Evolutionary conservation across 768 basidiomycete genomes (phyloP).

Genomic region (Lanmaoa pseudosensibilis): DNA sequence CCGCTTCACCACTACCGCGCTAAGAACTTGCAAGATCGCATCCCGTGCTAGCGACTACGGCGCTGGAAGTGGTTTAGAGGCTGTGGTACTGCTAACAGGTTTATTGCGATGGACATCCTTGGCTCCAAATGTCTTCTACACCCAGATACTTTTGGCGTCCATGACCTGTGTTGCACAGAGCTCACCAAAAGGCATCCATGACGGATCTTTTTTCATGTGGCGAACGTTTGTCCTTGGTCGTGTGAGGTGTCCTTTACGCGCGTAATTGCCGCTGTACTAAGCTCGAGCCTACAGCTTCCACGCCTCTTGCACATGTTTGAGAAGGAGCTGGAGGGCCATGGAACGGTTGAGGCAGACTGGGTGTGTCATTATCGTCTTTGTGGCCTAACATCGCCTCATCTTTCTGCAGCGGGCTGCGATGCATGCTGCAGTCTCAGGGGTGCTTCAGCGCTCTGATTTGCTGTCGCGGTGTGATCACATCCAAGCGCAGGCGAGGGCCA

Average conservation of each 20-base stretch:
- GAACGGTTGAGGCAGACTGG: constrained; percentile 54
- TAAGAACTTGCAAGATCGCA: constrained; percentile 44
- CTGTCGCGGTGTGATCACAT: constrained; percentile 54
- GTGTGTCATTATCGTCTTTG: constrained; percentile 37
- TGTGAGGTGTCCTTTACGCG: constrained; percentile 41
- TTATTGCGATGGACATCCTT: constrained; percentile 63
- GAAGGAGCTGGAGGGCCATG: constrained; percentile 48
- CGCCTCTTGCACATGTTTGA: constrained; percentile 56
- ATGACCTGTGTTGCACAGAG: constrained; percentile 62
- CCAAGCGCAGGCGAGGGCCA: constrained; percentile 34
- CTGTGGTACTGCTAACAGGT: constrained; percentile 54
- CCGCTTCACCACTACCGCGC: background rate
- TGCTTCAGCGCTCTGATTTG: constrained; percentile 54
- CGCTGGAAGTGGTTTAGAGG: constrained; percentile 53
- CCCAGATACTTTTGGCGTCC: constrained; percentile 64
- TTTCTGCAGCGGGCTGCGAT: constrained; percentile 39
- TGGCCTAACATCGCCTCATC: constrained; percentile 8
- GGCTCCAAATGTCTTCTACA: constrained; percentile 63
- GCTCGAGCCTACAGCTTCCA: constrained; percentile 51
- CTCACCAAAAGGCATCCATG: constrained; percentile 30
- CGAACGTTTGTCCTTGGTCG: constrained; percentile 70
- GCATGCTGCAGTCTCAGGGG: constrained; percentile 48
- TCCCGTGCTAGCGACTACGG: constrained; percentile 62
- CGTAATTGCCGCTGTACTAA: background rate
- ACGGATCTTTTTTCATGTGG: constrained; percentile 52